phyloP scores from a whole-genome alignment of 2,329 filamentous ascomycete species.

The Huntiella bhutanensis region DNA sequence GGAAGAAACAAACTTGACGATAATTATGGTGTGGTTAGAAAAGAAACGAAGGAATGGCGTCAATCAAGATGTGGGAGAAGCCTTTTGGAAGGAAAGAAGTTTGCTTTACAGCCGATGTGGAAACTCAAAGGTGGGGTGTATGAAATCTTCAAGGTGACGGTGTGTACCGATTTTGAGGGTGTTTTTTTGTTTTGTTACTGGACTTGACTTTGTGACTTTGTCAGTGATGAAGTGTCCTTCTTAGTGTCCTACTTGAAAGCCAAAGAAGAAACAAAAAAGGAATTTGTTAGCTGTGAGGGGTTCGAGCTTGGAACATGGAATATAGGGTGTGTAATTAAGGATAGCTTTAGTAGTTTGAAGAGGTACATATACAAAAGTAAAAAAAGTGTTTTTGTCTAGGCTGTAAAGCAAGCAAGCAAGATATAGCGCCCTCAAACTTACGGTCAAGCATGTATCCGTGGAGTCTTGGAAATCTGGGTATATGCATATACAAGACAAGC shows the following conservation, averaged over 20 bases:
- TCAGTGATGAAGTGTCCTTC: too few species aligned
- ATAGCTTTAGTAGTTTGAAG: too few species aligned
- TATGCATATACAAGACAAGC: not conserved
- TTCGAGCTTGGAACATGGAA: not conserved
- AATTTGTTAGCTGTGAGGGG: not conserved
- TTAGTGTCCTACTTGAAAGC: too few species aligned
- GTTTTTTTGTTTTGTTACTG: too few species aligned
- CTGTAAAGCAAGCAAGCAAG: not conserved
- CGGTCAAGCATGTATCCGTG: not conserved
- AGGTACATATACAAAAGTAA: too few species aligned
- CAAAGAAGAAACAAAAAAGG: not conserved
- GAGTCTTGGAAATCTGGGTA: not conserved
- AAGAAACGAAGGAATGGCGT: not conserved
- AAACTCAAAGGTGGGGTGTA: not conserved
- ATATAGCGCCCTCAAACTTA: not conserved
- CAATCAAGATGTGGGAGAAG: not conserved
- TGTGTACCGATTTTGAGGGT: not conserved
- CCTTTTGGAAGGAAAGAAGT: not conserved
- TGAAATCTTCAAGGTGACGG: not conserved
- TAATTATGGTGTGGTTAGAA: not conserved
- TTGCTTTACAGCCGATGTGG: too few species aligned
- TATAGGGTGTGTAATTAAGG: not conserved
- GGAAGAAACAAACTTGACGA: constrained; percentile 4
- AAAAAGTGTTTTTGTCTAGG: too few species aligned
- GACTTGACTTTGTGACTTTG: not conserved